Evolutionary conservation across 2,329 filamentous ascomycete species (phyloP), one percentile per base, ranked within the genome.

Genomic region (Colletotrichum endophyticum): DNA sequence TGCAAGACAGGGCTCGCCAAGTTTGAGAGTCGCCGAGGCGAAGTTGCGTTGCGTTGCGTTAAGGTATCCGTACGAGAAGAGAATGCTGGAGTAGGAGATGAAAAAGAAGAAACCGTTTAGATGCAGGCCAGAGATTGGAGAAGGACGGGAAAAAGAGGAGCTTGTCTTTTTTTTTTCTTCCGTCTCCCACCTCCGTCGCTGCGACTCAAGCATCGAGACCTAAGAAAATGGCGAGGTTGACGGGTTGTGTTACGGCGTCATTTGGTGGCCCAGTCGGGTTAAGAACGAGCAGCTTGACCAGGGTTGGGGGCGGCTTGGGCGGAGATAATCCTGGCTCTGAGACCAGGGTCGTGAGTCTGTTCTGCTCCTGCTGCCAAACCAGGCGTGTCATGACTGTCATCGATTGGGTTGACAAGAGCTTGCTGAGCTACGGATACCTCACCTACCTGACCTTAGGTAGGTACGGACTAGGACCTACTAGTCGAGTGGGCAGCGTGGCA

Each of bases 181-280:
- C 84, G 19, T 63, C 57, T 30, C n/a, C 57, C 22, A 16, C 22
- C 59, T 63, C 28, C 59, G 30, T 36, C 64, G 27, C 27, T 83
- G 22, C 80, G 80, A 74, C 84, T 85, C 61, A 57, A 70, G 57
- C 70, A 59, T 36, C 61, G 16, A 64, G 49, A 69, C 63, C 64
- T 72, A 59, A 49, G 39, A 76, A 77, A 77, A 76, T 76, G 64
- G 76, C 69, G 76, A 77, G 76, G 76, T 77, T 77, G 76, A 77
- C 76, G 61, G 69, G 63, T 66, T 76, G 64, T 72, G 63, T 53
- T 72, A 76, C 76, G 73, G 69, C 73, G 76, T 76, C 74, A 74
- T 74, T 74, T 53, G 49, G 27, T 36, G 44, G 22, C 74, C 71
- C 57, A 70, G 63, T 76, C 30, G 71, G 74, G 74, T 69, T 76